Conservation (phyloP, 306 rosid genomes). For the Pterocarpus macrocarpus region DNA sequence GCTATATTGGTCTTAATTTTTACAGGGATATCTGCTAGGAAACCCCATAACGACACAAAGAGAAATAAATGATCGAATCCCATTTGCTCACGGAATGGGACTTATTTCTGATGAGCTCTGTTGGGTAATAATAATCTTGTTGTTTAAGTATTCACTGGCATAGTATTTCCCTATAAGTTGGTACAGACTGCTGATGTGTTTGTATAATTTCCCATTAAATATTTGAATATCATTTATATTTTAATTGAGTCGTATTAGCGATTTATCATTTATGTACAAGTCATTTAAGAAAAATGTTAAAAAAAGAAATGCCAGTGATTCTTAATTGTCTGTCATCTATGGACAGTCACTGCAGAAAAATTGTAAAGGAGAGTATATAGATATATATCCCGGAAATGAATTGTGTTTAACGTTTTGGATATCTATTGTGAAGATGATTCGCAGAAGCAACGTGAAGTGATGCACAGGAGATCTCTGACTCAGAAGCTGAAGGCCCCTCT, state of each 20-base stretch:
- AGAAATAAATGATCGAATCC: not conserved
- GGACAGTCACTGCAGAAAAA: constrained; percentile 60
- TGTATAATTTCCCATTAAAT: not conserved
- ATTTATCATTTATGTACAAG: not conserved
- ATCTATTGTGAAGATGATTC: constrained; percentile 37
- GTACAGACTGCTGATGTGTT: not conserved
- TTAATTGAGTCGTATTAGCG: not conserved
- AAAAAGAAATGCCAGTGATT: not conserved
- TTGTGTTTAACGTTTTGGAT: constrained; percentile 61
- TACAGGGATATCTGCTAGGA: constrained; percentile 64
- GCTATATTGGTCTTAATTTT: not conserved
- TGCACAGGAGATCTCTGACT: constrained; percentile 47
- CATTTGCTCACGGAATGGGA: constrained; percentile 59
- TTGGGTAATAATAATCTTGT: constrained; percentile 40
- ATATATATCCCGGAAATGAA: constrained; percentile 48
- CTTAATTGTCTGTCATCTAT: not conserved
- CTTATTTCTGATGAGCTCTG: constrained; percentile 61
- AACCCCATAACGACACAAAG: constrained; percentile 40
- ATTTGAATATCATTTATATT: not conserved
- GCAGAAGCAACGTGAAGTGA: constrained; percentile 1
- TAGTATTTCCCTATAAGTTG: not conserved
- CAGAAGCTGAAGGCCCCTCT: constrained; percentile 20
- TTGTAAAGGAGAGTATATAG: constrained; percentile 57
- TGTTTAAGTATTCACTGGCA: not conserved
- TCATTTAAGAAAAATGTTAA: not conserved